Conservation (phyloP, 495 filamentous ascomycete genomes). For the Talaromyces proteolyticus region DNA sequence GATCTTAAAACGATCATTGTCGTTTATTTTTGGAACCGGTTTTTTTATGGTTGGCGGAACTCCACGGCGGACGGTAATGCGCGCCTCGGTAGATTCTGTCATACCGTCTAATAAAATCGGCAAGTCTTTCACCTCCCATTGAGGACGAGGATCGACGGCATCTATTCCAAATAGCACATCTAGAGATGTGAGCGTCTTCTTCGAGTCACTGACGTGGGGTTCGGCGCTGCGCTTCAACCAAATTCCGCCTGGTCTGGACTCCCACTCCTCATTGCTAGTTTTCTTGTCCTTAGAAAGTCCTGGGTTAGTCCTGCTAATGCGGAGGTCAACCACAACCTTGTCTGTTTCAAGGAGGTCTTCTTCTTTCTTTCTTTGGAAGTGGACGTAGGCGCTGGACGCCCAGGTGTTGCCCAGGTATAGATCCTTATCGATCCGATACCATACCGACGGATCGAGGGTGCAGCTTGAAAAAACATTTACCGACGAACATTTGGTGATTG, state of each 20-base stretch:
- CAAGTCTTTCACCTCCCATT: constrained; percentile 72
- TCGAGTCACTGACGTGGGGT: constrained; percentile 71
- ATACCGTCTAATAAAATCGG: constrained; percentile 59
- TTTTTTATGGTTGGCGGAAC: constrained; percentile 50
- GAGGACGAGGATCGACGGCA: constrained; percentile 78
- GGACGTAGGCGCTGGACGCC: constrained; percentile 74
- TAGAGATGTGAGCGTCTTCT: constrained; percentile 70
- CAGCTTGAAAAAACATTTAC: constrained; percentile 75
- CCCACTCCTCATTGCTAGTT: constrained; percentile 59
- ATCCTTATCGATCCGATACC: constrained; percentile 89
- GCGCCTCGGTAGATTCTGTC: constrained; percentile 56
- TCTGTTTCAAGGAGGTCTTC: constrained; percentile 72
- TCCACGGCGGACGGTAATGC: constrained; percentile 73
- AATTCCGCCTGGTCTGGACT: constrained; percentile 68
- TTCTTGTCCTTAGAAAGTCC: constrained; percentile 38
- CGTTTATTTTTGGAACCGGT: constrained; percentile 67
- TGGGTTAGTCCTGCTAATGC: constrained; percentile 72
- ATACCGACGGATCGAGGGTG: constrained; percentile 65
- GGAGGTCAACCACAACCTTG: constrained; percentile 77
- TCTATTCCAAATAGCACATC: constrained; percentile 93
- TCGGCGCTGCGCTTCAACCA: constrained; percentile 83
- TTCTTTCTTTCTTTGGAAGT: constrained; percentile 82
- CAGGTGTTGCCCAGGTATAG: constrained; percentile 71
- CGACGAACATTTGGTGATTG: constrained; percentile 68
- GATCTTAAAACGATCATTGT: constrained; percentile 95